Percentiles rank a stretch among this genome's conserved stretches.
phyloP scores from a whole-genome alignment of 441 rosid genomes.

The Populus tomentosa region DNA sequence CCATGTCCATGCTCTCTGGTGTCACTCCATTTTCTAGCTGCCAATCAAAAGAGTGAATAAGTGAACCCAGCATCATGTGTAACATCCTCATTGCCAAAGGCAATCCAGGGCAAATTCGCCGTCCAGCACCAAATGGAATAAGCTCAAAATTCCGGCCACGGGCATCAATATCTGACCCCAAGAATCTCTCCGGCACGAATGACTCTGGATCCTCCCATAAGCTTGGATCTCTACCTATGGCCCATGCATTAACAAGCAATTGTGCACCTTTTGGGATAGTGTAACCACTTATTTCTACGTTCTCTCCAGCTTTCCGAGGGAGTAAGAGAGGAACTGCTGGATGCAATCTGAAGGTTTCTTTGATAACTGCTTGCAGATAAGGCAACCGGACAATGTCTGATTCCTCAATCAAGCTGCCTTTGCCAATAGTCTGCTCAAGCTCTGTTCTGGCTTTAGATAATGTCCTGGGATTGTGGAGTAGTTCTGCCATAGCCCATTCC shows the following conservation, averaged over 20 bases:
- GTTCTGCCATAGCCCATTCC: slow-evolving; percentile 76
- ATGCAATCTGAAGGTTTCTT: slow-evolving; percentile 29
- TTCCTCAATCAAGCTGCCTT: slow-evolving; percentile 20
- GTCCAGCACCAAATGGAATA: slow-evolving; percentile 35
- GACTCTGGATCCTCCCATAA: slow-evolving; percentile 26
- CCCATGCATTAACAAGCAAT: slow-evolving; percentile 27
- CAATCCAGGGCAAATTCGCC: slow-evolving; percentile 36
- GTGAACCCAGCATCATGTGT: slow-evolving; percentile 22
- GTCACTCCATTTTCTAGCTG: slow-evolving; percentile 14
- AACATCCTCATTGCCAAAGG: slow-evolving; percentile 27
- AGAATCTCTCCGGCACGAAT: slow-evolving; percentile 33
- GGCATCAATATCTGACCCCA: slow-evolving; percentile 23
- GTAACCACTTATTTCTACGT: slow-evolving; percentile 21
- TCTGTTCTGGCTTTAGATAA: slow-evolving; percentile 23
- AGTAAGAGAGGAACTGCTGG: slow-evolving; percentile 19
- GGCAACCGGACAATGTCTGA: slow-evolving; percentile 19
- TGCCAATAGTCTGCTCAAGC: slow-evolving; percentile 20
- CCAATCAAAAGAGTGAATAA: slow-evolving; percentile 34
- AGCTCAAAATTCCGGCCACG: slow-evolving; percentile 26
- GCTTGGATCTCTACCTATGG: slow-evolving; percentile 33
- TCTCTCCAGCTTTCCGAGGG: slow-evolving; percentile 20
- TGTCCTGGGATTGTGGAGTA: slow-evolving; percentile 37
- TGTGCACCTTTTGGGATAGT: slow-evolving; percentile 27
- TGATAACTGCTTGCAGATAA: slow-evolving; percentile 24
- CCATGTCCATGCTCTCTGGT: slow-evolving; percentile 21